Percentiles rank a stretch among this genome's conserved stretches.
phyloP scores from a whole-genome alignment of 2,329 filamentous ascomycete genomes.

The Pseudocercospora fuligena region DNA sequence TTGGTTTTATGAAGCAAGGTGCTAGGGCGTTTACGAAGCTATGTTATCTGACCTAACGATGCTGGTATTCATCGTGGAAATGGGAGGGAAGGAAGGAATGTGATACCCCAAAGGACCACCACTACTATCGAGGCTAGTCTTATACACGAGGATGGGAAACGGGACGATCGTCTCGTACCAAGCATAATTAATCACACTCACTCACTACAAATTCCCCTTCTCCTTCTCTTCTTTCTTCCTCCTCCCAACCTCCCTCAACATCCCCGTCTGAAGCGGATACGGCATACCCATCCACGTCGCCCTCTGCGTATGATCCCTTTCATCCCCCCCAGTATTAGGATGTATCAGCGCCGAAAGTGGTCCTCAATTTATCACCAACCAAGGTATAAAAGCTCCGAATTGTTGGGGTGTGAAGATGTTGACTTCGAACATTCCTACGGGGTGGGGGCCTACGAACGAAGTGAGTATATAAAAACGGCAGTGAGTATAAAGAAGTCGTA shows the following conservation, averaged over 20 bases:
- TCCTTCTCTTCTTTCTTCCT: conserved; percentile 8
- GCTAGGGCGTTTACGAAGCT: neutral
- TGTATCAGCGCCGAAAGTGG: conserved; percentile 80
- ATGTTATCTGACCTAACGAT: neutral
- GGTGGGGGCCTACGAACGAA: conserved; percentile 82
- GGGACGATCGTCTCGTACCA: neutral
- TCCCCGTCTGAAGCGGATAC: conserved; percentile 62
- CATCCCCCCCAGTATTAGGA: conserved; percentile 74
- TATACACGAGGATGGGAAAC: neutral
- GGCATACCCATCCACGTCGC: conserved; percentile 75
- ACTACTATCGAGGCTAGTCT: too few relatives aligned
- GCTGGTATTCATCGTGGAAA: neutral
- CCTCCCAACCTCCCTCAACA: conserved; percentile 48
- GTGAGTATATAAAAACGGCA: too few relatives aligned
- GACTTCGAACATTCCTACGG: conserved; percentile 88
- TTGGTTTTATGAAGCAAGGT: neutral
- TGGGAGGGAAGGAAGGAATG: neutral
- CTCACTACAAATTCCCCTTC: neutral
- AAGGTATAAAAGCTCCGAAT: conserved; percentile 86
- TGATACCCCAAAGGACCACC: too few relatives aligned
- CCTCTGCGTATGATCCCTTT: conserved; percentile 68
- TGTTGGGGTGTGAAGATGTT: conserved; percentile 82
- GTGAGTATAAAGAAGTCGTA: too few relatives aligned
- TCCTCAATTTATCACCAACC: conserved; percentile 81
- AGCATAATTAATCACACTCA: neutral